A percentile compares a stretch with the other conserved stretches of the same genome.
Evolutionary conservation across 2,329 filamentous ascomycete genomes (phyloP).

Genomic region (Arachnopeziza araneosa): DNA sequence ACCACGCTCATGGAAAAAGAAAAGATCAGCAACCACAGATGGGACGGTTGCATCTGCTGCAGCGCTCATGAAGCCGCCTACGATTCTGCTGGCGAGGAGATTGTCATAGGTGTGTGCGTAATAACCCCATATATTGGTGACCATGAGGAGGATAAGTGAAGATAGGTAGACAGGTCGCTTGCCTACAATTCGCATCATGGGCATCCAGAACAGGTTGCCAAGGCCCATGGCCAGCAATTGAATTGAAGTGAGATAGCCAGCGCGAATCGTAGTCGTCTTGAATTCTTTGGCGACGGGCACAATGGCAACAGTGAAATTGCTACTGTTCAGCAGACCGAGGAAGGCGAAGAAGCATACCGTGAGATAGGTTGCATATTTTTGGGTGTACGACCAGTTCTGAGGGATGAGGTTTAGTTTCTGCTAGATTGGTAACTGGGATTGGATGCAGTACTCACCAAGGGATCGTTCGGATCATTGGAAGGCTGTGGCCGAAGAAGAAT

Average conservation of each 20-base stretch:
- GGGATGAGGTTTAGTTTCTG: no score
- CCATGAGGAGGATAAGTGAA: slow-evolving; percentile 29
- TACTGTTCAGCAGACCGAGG: slow-evolving; percentile 34
- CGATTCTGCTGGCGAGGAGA: slow-evolving; percentile 26
- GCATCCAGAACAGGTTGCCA: slow-evolving; percentile 30
- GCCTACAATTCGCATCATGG: slow-evolving; percentile 29
- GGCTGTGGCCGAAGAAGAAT: slow-evolving; percentile 9
- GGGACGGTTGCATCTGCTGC: slow-evolving; percentile 36
- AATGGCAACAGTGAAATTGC: slow-evolving; percentile 36
- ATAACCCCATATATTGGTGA: slow-evolving; percentile 34
- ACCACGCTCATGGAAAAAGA: slow-evolving; percentile 31
- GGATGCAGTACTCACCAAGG: slow-evolving; percentile 2
- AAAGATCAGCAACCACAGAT: slow-evolving; percentile 34
- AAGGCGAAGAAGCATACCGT: slow-evolving; percentile 37
- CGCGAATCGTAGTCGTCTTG: slow-evolving; percentile 17
- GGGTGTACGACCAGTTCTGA: slow-evolving; percentile 9
- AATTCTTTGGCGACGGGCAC: slow-evolving; percentile 31
- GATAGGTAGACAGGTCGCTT: slow-evolving; percentile 35
- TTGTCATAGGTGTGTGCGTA: slow-evolving; percentile 24
- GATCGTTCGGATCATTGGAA: slow-evolving; percentile 12
- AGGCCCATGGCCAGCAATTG: slow-evolving; percentile 28
- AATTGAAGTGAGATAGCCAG: slow-evolving; percentile 24
- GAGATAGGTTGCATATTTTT: slow-evolving; percentile 28
- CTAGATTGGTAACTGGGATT: not conserved
- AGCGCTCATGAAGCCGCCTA: slow-evolving; percentile 26